Percentiles rank a stretch among this genome's conserved stretches.
Conservation (phyloP, 345 rosid species). For the Arabidopsis arenosa region DNA sequence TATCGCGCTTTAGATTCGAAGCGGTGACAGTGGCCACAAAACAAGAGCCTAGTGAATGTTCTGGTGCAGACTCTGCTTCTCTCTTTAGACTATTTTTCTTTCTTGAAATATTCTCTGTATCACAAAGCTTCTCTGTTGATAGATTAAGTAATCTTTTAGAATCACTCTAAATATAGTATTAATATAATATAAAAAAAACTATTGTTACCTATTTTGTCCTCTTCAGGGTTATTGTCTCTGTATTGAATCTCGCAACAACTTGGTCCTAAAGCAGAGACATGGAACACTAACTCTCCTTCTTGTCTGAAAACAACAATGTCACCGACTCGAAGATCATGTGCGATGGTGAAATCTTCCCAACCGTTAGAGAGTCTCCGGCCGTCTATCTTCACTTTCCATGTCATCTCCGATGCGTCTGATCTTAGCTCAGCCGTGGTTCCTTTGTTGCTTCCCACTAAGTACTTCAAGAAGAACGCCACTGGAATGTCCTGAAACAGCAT, state of each 20-base stretch:
- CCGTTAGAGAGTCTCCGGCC: conserved; percentile 32
- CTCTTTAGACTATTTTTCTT: conserved; percentile 1
- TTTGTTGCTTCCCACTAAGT: conserved; percentile 2
- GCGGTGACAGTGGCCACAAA: conserved; percentile 13
- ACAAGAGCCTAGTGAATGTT: conserved; percentile 7
- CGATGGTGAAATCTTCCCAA: conserved; percentile 21
- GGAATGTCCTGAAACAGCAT: conserved; percentile 40
- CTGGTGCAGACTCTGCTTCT: not conserved
- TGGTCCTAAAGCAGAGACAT: conserved; percentile 38
- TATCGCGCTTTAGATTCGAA: conserved; percentile 20
- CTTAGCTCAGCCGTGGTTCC: conserved; percentile 26
- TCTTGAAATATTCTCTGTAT: conserved; percentile 1
- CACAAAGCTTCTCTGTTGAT: conserved; percentile 16
- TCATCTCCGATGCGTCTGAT: conserved; percentile 32
- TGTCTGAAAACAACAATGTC: conserved; percentile 41
- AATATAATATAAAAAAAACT: too few species aligned
- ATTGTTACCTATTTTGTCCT: not conserved
- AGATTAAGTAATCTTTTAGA: not conserved
- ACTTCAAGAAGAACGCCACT: conserved; percentile 17
- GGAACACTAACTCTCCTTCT: conserved; percentile 30
- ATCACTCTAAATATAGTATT: not conserved
- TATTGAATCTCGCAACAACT: conserved; percentile 37
- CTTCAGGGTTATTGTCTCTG: conserved; percentile 6
- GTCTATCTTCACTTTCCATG: conserved; percentile 23
- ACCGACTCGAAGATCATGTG: conserved; percentile 34